These are phyloP conservation scores for Auxenochlorella protothecoides DNA, from an alignment of 139 green algal genomes.

Conservation along the genomic window DNA sequence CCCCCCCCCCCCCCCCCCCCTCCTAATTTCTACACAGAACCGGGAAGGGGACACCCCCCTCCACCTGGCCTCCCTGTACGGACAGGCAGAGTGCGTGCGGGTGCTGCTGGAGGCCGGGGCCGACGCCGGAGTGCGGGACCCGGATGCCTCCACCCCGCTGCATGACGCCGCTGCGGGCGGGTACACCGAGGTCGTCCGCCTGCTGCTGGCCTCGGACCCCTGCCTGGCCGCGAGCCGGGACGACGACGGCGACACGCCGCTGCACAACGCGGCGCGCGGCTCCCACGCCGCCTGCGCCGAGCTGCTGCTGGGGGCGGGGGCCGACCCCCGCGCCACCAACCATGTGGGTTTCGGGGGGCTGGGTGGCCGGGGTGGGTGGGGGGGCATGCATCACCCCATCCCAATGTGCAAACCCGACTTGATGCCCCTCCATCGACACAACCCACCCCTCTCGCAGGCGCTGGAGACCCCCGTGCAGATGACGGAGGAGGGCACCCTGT, in stretches of 20 bases:
- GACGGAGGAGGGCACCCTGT: slow-evolving; percentile 3
- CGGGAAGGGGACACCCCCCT: slow-evolving; percentile 16
- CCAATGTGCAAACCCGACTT: no score
- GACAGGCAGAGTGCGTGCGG: slow-evolving; percentile 14
- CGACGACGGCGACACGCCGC: slow-evolving; percentile 17
- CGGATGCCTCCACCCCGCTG: slow-evolving; percentile 12
- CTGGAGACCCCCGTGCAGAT: slow-evolving; percentile 9
- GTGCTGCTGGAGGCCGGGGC: slow-evolving; percentile 17
- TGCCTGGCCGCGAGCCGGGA: slow-evolving; percentile 8
- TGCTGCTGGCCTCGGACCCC: slow-evolving; percentile 10
- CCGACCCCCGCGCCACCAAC: background rate
- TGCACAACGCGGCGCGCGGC: slow-evolving; percentile 25
- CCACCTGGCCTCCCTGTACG: slow-evolving; percentile 24
- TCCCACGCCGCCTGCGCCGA: slow-evolving; percentile 1
- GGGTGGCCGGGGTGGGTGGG: no score
- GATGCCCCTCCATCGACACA: no score
- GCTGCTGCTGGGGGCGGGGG: slow-evolving; percentile 11
- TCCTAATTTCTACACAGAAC: background rate
- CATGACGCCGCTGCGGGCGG: slow-evolving; percentile 24
- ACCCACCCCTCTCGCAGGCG: background rate
- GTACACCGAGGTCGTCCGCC: slow-evolving; percentile 6
- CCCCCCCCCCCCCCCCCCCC: no score
- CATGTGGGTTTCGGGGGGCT: no score
- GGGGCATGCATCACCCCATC: no score
- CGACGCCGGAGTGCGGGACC: slow-evolving; percentile 5